Evolutionary conservation across 2,329 filamentous ascomycete species (phyloP), one percentile per base, ranked within the genome.

Genomic region (Alternaria alternata): DNA sequence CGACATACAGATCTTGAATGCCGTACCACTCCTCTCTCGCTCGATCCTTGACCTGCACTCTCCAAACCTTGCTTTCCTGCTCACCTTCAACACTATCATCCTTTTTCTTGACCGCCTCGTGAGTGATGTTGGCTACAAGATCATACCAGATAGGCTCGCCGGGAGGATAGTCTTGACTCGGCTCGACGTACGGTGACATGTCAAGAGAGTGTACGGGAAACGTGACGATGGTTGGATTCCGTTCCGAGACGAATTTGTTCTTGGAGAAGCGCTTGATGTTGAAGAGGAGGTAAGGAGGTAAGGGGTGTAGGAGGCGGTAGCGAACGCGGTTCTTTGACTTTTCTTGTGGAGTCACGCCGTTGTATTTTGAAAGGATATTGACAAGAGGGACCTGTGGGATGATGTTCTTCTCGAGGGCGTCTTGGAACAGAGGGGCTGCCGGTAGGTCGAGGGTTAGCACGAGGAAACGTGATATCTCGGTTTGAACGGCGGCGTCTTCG

Each of bases 141-240:
- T 99, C 95, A 79, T 99, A 99, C 83, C 91, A 89, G 68, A 98
- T 92, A 2, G 94, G 93, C 76, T 96, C 93, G 2, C 90, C 88
- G 0, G 87, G 87, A 0, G 89, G 86, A 77, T 90, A 88, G 38
- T 90, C 76, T 5, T 84, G 91, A 72, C 94, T 92, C 0, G 94
- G 94, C 80, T 98, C 93, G 12, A 97, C 93, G 72, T 95, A 98
- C 0, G 94, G 93, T 5, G 89, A 86, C 83, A 97, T 89, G 77
- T 99, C 93, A 8, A 99, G 87, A 42, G 90, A 88, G 74, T 90
- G 86, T 5, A 92, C 90, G 65, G 94, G 92, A 79, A 98, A 99
- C 0, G 94, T 98, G 65, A 99, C 95, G 73, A 99, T 99, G 9
- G 95, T 99, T 1, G 94, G 95, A 78, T 99, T 99, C 51, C 95